Conservation (phyloP, 805 yeast species). For the Schwanniomyces polymorphus region DNA sequence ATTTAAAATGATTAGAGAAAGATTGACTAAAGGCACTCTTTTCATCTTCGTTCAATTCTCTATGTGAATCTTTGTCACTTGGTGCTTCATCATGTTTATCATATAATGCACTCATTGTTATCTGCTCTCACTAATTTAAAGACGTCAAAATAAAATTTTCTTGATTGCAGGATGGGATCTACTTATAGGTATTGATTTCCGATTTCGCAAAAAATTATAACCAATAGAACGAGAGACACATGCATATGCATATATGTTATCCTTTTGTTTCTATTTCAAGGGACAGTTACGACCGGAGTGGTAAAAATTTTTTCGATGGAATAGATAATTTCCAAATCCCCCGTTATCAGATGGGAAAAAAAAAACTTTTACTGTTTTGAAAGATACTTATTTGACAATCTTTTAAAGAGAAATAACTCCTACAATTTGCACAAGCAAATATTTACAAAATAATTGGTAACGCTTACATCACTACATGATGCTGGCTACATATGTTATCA, state of each 20-base stretch:
- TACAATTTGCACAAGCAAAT: too few species aligned
- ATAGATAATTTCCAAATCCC: not conserved
- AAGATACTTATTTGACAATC: too few species aligned
- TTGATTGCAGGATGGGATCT: not conserved
- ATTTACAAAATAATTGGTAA: too few species aligned
- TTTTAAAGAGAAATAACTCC: too few species aligned
- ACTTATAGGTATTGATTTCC: not conserved
- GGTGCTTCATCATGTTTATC: not conserved
- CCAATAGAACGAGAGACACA: not conserved
- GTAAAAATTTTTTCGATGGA: not conserved
- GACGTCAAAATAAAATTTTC: too few species aligned
- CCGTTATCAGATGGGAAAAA: not conserved
- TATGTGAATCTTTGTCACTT: not conserved
- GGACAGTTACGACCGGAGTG: not conserved
- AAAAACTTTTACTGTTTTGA: too few species aligned
- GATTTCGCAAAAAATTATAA: not conserved
- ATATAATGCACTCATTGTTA: not conserved
- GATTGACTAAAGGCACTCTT: not conserved
- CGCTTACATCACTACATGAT: too few species aligned
- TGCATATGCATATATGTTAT: not conserved
- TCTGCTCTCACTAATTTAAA: not conserved
- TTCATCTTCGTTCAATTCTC: not conserved
- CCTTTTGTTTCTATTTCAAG: not conserved
- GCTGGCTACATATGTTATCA: too few species aligned
- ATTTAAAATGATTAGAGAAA: not conserved